Evolutionary conservation across 148 eudicot genomes (phyloP), one percentile per base, ranked within the genome.

Genomic region (Rhododendron henanense): DNA sequence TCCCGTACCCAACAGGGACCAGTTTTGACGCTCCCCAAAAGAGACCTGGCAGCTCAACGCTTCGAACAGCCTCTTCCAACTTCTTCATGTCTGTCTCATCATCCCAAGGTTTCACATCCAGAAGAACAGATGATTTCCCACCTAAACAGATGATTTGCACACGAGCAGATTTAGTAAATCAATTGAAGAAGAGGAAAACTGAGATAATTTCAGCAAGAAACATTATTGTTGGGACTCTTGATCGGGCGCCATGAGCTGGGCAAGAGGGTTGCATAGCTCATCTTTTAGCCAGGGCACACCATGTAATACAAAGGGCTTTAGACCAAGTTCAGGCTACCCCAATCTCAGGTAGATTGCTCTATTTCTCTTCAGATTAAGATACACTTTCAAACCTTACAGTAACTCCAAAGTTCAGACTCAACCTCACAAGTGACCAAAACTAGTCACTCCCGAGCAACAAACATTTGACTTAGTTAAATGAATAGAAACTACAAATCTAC

Each of bases 81-180:
- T 92, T 92, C 90, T 94, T 90, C 99, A 95, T 97, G 91, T 97
- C 99, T 0, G 99, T 97, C 90, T 97, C 99, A 88, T 97, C 99
- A 86, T 97, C 99, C 99, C 99, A 95, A n/a, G 99, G 99, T 88
- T 97, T 97, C 67, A 97, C 91, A 85, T 97, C 99, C 93, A 97
- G 53, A 81, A 97, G 98, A 82, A 97, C 96, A 16, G 99, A 97
- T 59, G 99, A 97, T 83, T 97, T 97, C 35, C 99, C 99, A 88
- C 97, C 98, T 97, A 88, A 82, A 67, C 33, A 53, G 28, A 61
- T 31, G 53, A 1, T 59, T 61, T 77, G 50, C 48, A 19, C 47
- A 63, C 84, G 19, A 89, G 63, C 44, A 39, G 41, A 28, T 2
- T 35, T 9, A 25, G 61, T 11, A 63, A 82, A 50, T 15, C 19